Evolutionary conservation across 352 stramenopile species (phyloP).

Genomic region (Pythium utonaiense): DNA sequence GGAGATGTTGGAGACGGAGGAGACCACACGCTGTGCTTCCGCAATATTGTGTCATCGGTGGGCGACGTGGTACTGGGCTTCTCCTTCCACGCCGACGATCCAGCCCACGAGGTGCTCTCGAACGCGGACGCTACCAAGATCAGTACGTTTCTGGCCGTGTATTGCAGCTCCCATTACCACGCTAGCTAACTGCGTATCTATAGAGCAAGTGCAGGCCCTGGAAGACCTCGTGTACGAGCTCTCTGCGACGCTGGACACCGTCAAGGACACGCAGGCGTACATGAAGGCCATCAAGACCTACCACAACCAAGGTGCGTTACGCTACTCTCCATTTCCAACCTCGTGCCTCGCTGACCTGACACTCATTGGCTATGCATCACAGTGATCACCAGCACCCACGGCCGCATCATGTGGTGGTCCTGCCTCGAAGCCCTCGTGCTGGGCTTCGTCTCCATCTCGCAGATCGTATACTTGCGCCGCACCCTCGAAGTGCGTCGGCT

Average conservation of each 20-base stretch:
- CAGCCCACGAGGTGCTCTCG: slow-evolving; percentile 80
- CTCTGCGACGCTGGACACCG: slow-evolving; percentile 78
- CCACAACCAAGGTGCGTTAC: slow-evolving; percentile 53
- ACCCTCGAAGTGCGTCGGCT: slow-evolving; percentile 83
- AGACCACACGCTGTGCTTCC: slow-evolving; percentile 71
- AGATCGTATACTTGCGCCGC: slow-evolving; percentile 80
- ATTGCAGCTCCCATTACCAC: neutral
- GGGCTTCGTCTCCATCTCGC: slow-evolving; percentile 60
- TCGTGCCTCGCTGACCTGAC: neutral
- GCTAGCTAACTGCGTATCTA: neutral
- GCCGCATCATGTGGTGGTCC: slow-evolving; percentile 79
- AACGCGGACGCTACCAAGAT: slow-evolving; percentile 88
- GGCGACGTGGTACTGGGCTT: slow-evolving; percentile 80
- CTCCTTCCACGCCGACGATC: slow-evolving; percentile 84
- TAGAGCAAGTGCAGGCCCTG: slow-evolving; percentile 84
- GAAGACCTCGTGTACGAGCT: slow-evolving; percentile 87
- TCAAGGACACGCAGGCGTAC: slow-evolving; percentile 85
- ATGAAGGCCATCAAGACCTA: slow-evolving; percentile 86
- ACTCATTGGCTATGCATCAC: neutral
- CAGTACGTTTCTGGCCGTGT: slow-evolving; percentile 43
- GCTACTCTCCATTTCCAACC: neutral
- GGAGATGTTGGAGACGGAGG: slow-evolving; percentile 53
- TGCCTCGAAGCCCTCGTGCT: slow-evolving; percentile 76
- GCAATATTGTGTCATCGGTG: slow-evolving; percentile 51
- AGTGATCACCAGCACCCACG: slow-evolving; percentile 86